These are phyloP conservation scores for Trametes sanguinea DNA, from an alignment of 768 basidiomycete genomes.

Conservation along the genomic window DNA sequence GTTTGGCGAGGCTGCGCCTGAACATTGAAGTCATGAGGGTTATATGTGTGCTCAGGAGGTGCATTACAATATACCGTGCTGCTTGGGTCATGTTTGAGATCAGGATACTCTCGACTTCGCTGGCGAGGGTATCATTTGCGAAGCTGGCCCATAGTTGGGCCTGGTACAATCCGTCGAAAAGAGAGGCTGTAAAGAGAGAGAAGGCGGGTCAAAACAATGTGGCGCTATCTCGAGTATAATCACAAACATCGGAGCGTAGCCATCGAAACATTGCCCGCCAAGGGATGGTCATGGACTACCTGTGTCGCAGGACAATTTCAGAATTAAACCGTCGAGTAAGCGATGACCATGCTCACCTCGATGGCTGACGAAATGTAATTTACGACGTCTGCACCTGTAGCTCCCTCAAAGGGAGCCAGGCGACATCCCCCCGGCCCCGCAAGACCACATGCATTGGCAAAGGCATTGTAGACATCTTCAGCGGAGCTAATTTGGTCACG, in stretches of 20 bases:
- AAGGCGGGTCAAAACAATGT: background rate
- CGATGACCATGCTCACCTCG: background rate
- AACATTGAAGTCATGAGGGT: background rate
- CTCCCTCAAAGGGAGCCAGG: background rate
- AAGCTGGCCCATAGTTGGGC: background rate
- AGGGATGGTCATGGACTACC: conserved; percentile 5
- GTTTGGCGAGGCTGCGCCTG: background rate
- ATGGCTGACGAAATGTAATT: conserved; percentile 2
- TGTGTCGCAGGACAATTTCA: background rate
- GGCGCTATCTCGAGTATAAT: no score
- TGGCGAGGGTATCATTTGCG: conserved; percentile 1
- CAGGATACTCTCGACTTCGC: background rate
- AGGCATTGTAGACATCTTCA: conserved; percentile 9
- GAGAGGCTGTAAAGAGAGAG: background rate
- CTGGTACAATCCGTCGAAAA: conserved; percentile 3
- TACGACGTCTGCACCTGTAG: conserved; percentile 10
- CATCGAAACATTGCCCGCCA: conserved; percentile 1
- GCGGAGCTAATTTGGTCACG: conserved; percentile 1
- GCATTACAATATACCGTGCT: background rate
- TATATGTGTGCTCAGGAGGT: background rate
- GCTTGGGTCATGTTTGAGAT: background rate
- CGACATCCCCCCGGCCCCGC: conserved; percentile 6
- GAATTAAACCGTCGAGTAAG: background rate
- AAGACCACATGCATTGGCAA: conserved; percentile 14
- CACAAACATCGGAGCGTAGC: conserved; percentile 1